Evolutionary conservation across 495 filamentous ascomycete genomes (phyloP).

Genomic region (Penicillium salamii): DNA sequence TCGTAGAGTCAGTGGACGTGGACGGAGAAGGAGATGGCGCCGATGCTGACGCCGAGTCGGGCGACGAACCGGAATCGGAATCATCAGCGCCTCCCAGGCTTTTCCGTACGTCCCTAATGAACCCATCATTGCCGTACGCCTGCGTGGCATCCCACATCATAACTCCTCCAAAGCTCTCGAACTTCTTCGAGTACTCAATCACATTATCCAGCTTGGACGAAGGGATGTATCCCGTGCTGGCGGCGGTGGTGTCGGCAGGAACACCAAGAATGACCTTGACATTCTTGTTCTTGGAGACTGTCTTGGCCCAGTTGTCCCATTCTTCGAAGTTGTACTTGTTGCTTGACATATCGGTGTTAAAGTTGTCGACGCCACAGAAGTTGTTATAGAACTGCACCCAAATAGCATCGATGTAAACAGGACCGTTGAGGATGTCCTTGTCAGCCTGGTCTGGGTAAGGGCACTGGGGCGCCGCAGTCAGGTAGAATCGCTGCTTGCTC

Average conservation of each 20-base stretch:
- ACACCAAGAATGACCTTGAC: conserved; percentile 67
- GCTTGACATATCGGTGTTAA: conserved; percentile 43
- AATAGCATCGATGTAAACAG: conserved; percentile 59
- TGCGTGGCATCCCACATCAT: conserved; percentile 73
- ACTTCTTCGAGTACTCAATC: conserved; percentile 50
- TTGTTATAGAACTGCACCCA: conserved; percentile 78
- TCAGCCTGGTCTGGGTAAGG: conserved; percentile 60
- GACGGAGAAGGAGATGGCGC: conserved; percentile 15
- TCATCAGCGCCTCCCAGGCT: conserved; percentile 22
- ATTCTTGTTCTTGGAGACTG: conserved; percentile 54
- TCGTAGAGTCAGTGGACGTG: conserved; percentile 30
- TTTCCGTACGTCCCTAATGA: conserved; percentile 43
- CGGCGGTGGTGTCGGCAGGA: conserved; percentile 56
- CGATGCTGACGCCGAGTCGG: conserved; percentile 28
- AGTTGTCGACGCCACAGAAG: conserved; percentile 60
- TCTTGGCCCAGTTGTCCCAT: conserved; percentile 73
- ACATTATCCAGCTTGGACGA: conserved; percentile 43
- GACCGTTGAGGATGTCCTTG: conserved; percentile 52
- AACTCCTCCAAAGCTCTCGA: conserved; percentile 62
- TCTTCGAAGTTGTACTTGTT: conserved; percentile 64
- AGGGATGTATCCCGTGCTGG: conserved; percentile 56
- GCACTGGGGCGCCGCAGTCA: conserved; percentile 69
- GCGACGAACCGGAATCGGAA: conserved; percentile 35
- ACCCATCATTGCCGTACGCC: conserved; percentile 57
- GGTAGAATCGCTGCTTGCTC: conserved; percentile 51